Base-by-base conservation (phyloP, 192 early-diverging fungal species). In the Ambispora gerdemannii region DNA sequence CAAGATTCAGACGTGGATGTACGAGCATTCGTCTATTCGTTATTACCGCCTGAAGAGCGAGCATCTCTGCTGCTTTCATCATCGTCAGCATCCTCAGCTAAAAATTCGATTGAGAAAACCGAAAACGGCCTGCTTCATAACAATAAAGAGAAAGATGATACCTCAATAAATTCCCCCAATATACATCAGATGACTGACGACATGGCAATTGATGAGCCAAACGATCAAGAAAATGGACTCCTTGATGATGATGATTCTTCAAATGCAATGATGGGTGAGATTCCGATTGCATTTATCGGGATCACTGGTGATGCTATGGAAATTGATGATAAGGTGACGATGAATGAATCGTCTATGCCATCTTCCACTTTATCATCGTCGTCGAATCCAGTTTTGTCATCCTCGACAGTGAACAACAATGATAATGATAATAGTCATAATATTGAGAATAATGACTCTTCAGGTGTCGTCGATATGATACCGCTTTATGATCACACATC, bases 201-300 rank as follows among this genome's bases (percentile, higher is more conserved):
- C 2, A 56, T 25, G 19, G 52, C 20, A 32, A 63, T 17, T 72
- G 43, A 33, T 13, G 71, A 49, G 52, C n/a, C 24, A 4, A 19
- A 13, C 4, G 70, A 35, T 24, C 4, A 22, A 22, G 70, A 61
- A 72, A 52, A 61, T 52, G 62, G 32, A n/a, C n/a, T n/a, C n/a
- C n/a, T n/a, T n/a, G n/a, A n/a, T n/a, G n/a, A n/a, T n/a, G 13
- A 22, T 7, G 68, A 60, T 31, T n/a, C 3, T 7, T 19, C 28
- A 31, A 56, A 32, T 30, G 13, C 20, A 30, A 61, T 70, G n/a
- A 72, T 63, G 60, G 71, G 69, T 17, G 69, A 61, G 22, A 61
- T 63, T 71, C 69, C 59, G 25, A 71, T 71, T 63, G 63, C 65
- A 13, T 67, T 52, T 34, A 67, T 67, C 22, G 50, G 50, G 50